phyloP scores from a whole-genome alignment of 2,329 filamentous ascomycete species.

The Aspergillus sp. region DNA sequence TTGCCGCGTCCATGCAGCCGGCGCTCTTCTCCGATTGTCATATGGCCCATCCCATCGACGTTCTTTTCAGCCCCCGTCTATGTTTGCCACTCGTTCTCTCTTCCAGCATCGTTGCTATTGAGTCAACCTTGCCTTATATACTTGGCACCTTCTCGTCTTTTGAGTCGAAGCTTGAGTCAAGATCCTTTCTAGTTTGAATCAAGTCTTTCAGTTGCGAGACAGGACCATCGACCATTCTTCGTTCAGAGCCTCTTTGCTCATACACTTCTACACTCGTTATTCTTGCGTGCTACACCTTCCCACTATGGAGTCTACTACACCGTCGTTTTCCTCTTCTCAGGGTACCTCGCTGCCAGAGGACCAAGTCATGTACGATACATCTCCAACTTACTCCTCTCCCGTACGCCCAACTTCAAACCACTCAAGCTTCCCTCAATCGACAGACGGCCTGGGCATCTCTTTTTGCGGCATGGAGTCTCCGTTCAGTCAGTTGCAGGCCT shows the following conservation, averaged over 20 bases:
- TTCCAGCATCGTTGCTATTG: constrained; percentile 18
- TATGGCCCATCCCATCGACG: neutral
- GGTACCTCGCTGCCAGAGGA: constrained; percentile 5
- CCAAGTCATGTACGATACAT: constrained; percentile 2
- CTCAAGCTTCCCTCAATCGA: constrained; percentile 9
- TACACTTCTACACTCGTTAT: too few relatives aligned
- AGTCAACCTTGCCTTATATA: constrained; percentile 21
- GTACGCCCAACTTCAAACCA: constrained; percentile 5
- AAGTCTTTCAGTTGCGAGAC: too few relatives aligned
- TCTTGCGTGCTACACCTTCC: neutral
- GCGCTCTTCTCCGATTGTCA: constrained; percentile 6
- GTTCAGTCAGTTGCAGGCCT: constrained; percentile 15
- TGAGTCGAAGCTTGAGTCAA: neutral
- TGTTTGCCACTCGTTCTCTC: constrained; percentile 18
- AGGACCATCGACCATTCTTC: too few relatives aligned
- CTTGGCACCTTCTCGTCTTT: constrained; percentile 8
- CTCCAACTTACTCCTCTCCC: neutral
- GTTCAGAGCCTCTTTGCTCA: too few relatives aligned
- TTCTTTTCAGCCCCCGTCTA: constrained; percentile 20
- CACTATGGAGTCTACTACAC: constrained; percentile 20
- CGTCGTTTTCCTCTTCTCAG: constrained; percentile 15
- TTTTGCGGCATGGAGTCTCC: constrained; percentile 18
- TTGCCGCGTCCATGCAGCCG: constrained; percentile 32
- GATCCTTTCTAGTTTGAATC: too few relatives aligned
- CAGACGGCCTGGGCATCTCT: constrained; percentile 28